Conservation (phyloP, 768 basidiomycete species). For the Boletus edulis region DNA sequence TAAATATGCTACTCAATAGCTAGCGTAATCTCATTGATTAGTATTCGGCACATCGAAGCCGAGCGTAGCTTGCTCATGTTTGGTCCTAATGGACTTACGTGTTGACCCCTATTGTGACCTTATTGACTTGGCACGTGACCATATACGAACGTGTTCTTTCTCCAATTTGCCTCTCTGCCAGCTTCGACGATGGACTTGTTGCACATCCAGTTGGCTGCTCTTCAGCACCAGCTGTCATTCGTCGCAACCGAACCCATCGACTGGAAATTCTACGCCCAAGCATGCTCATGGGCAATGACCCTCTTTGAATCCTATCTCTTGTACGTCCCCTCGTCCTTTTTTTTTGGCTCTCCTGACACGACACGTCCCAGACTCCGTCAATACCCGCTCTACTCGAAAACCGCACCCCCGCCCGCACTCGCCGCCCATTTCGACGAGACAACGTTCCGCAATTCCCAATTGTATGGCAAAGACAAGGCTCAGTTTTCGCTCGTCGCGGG, state of each 20-base stretch:
- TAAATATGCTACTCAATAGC: no score
- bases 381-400: constrained; percentile 80
- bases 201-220: constrained; percentile 50
- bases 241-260: constrained; percentile 70
- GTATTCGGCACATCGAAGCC: no score
- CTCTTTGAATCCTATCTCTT: constrained; percentile 84
- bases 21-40: no score
- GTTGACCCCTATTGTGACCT: no score
- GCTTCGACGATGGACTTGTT: constrained; percentile 49
- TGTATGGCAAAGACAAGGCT: constrained; percentile 90
- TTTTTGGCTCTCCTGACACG: not conserved
- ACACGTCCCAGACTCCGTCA: constrained; percentile 54
- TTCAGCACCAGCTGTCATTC: constrained; percentile 67
- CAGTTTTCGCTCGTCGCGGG: constrained; percentile 74
- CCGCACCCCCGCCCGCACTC: constrained; percentile 67
- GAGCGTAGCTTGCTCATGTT: no score
- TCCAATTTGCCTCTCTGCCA: no score
- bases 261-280: constrained; percentile 82
- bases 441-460: constrained; percentile 85
- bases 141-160: constrained; percentile 9
- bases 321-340: constrained; percentile 44
- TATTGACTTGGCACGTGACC: constrained; percentile 11
- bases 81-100: no score
- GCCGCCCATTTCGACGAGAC: constrained; percentile 63
- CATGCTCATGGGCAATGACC: constrained; percentile 73